Evolutionary conservation across 495 filamentous ascomycete species (phyloP).

Genomic region (Bacidia gigantensis): DNA sequence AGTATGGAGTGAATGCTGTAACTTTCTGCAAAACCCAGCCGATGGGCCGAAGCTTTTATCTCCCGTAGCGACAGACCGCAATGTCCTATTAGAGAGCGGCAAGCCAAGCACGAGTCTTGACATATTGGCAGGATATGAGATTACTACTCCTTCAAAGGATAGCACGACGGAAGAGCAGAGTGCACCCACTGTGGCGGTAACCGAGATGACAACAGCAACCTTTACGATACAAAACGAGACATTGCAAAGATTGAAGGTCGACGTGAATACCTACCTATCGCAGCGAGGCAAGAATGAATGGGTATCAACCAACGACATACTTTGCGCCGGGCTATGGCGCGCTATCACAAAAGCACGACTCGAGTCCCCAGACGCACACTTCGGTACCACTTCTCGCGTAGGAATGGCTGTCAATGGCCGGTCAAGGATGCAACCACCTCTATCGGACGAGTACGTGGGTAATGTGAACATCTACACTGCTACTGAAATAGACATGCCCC

Average conservation of each 20-base stretch:
- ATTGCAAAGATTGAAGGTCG: neutral
- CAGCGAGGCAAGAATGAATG: too few relatives aligned
- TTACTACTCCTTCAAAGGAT: neutral
- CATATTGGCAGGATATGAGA: neutral
- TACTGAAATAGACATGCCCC: neutral
- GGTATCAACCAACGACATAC: constrained; percentile 2
- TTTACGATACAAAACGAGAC: neutral
- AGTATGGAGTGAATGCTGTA: neutral
- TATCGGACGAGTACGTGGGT: neutral
- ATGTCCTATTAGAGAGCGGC: neutral
- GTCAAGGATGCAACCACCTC: neutral
- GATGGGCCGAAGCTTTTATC: neutral
- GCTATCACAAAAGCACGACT: neutral
- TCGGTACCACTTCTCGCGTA: neutral
- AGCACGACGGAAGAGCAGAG: neutral
- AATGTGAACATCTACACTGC: neutral
- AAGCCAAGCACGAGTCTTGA: neutral
- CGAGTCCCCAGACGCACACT: neutral
- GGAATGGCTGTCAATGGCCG: neutral
- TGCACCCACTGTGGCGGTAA: too few relatives aligned
- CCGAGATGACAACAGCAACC: neutral
- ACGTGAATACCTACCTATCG: neutral
- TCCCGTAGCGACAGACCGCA: neutral
- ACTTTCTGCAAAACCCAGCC: neutral
- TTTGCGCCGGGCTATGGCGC: neutral